Conservation (phyloP, 306 rosid genomes). For the Aeschynomene evenia region DNA sequence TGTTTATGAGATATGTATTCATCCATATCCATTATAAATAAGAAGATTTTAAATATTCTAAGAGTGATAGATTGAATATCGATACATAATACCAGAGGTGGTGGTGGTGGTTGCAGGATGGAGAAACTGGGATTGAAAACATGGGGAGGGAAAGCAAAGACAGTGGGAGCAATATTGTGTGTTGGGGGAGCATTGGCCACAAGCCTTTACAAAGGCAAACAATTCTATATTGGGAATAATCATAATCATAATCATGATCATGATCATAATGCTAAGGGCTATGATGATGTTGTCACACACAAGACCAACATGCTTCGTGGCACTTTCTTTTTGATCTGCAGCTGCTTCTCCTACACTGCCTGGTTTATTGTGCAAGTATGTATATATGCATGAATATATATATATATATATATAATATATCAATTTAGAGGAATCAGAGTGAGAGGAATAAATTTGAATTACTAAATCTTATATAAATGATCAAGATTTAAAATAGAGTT, state of each 20-base stretch:
- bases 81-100: too few relatives aligned
- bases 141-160: slow-evolving; percentile 45
- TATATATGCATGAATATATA: too few relatives aligned
- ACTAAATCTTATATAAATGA: too few relatives aligned
- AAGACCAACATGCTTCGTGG: slow-evolving; percentile 50
- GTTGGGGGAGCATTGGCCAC: slow-evolving; percentile 56
- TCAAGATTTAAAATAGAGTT: too few relatives aligned
- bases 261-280: neutral
- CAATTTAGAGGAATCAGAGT: too few relatives aligned
- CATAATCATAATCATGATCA: slow-evolving; percentile 30
- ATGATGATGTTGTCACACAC: neutral
- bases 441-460: too few relatives aligned
- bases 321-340: slow-evolving; percentile 44
- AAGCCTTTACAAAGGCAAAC: slow-evolving; percentile 50
- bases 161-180: slow-evolving; percentile 49
- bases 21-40: too few relatives aligned
- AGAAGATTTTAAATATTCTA: too few relatives aligned
- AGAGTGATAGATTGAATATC: too few relatives aligned
- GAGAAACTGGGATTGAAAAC: slow-evolving; percentile 39
- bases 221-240: slow-evolving; percentile 36
- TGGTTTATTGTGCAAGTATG: slow-evolving; percentile 68
- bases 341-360: slow-evolving; percentile 49
- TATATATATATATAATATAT: too few relatives aligned
- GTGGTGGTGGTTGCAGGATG: slow-evolving; percentile 40
- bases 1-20: too few relatives aligned